These are phyloP conservation scores for Chlorella sp. DNA, from an alignment of 139 green algal species.

Conservation along the genomic window DNA sequence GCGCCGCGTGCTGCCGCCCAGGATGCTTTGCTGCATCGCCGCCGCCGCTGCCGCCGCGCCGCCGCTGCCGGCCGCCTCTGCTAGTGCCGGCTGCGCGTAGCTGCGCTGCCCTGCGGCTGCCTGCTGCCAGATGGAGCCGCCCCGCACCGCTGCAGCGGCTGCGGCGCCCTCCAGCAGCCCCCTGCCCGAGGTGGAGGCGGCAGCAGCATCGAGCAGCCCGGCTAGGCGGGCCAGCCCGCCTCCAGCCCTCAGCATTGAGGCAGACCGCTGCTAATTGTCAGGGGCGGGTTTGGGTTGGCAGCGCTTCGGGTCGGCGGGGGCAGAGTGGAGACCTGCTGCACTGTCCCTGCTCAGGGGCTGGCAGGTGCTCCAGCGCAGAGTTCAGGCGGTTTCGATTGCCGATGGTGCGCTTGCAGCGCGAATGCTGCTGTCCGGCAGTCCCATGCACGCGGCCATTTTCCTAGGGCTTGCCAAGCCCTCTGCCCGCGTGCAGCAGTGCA, in stretches of 20 bases:
- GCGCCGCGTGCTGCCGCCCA: slow-evolving; percentile 54
- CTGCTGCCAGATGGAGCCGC: neutral
- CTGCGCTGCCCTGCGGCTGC: slow-evolving; percentile 8
- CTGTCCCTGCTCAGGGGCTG: too few species aligned
- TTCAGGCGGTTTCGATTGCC: too few species aligned
- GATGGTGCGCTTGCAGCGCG: too few species aligned
- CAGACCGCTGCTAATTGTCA: neutral
- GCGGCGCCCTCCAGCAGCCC: slow-evolving; percentile 8
- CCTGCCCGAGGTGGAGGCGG: neutral
- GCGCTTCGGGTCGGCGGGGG: neutral
- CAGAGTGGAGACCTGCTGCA: too few species aligned
- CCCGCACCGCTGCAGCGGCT: neutral
- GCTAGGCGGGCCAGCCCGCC: neutral
- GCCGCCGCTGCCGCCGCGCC: slow-evolving; percentile 5
- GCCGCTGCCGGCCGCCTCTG: neutral
- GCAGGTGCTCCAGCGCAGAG: too few species aligned
- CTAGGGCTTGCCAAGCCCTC: too few species aligned
- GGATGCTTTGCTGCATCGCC: slow-evolving; percentile 24
- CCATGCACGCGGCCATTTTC: too few species aligned
- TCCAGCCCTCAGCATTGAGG: neutral
- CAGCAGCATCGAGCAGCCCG: neutral
- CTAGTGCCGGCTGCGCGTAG: slow-evolving; percentile 6
- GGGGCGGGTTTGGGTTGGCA: neutral
- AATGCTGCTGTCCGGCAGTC: too few species aligned
- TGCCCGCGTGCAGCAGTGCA: too few species aligned